Percentiles rank a stretch among this genome's conserved stretches.
phyloP scores from a whole-genome alignment of 1,284 basidiomycete genomes.

The Termitomyces sp. region DNA sequence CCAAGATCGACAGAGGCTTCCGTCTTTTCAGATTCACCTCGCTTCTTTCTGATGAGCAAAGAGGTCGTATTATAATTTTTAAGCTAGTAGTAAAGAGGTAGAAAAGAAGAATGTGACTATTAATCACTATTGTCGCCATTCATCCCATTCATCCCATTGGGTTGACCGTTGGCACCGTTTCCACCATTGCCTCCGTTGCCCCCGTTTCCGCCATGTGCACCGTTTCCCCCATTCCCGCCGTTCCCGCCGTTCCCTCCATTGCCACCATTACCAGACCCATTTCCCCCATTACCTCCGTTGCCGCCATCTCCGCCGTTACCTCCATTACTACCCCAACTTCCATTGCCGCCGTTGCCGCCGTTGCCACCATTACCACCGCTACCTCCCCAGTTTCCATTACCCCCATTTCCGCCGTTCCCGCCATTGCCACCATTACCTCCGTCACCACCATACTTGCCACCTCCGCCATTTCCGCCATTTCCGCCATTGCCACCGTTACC shows the following conservation, averaged over 20 bases:
- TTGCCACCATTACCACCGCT: background rate
- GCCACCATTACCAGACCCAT: background rate
- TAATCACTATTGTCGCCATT: background rate
- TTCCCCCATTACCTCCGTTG: background rate
- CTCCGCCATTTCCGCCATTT: background rate
- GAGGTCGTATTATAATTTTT: too few species aligned
- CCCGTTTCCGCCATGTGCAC: background rate
- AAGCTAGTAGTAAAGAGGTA: too few species aligned
- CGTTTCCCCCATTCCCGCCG: background rate
- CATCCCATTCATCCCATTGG: constrained; percentile 2
- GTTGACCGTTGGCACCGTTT: background rate
- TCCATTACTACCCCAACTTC: background rate
- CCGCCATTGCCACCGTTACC: background rate
- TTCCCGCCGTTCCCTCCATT: background rate
- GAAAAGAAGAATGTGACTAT: background rate
- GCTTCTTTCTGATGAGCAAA: too few species aligned
- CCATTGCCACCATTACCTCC: background rate
- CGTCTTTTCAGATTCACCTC: too few species aligned
- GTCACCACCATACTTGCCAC: background rate
- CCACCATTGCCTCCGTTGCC: background rate
- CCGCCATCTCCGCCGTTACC: background rate
- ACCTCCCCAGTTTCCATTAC: background rate
- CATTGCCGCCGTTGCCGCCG: background rate
- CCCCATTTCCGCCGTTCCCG: background rate
- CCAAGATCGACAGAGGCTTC: too few species aligned